Base-by-base conservation (phyloP, 345 rosid genomes). In the Pseudoturritis turrita region DNA sequence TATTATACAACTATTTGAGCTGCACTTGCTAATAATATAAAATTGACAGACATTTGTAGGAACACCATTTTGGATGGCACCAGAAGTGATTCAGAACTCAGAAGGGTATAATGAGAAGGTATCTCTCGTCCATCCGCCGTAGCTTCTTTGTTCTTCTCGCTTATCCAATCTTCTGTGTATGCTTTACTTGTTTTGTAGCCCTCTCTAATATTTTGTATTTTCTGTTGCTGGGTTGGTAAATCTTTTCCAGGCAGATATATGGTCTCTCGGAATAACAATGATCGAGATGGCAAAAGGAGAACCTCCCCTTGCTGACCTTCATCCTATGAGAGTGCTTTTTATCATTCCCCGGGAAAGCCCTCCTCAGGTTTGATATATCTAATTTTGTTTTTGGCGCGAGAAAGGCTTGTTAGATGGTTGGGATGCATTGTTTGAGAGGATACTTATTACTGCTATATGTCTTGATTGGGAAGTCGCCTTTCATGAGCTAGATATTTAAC, bases 51-150 rank as follows among this genome's bases (percentile, higher is more conserved):
- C 99, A 70, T 90, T 96, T 82, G 98, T 96, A 63, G 99, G 99
- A 81, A 96, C 99, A 37, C 99, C 99, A 71, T 96, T 96, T 82
- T 96, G 99, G 98, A 96, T 96, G 99, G 99, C 99, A 25, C 99
- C 99, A 8, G 99, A 96, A 80, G 99, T 96, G 45, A 96, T 96
- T 83, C 98, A 92, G 79, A 92, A 96, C 81, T 88, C 96, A 6
- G 99, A 96, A 54, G 99, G 99, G 46, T 96, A 96, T 78, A 86
- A 96, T 66, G 98, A 88, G 80, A 96, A 96, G 98, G 99, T 96
- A 79, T 13, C 50, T 74, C 46, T 73, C 29, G 6, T 56, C 25
- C 41, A 47, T 54, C 5, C 14, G 14, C 29, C 26, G 28, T 9
- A 37, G 21, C 72, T 44, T 47, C 29, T 15, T 62, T 44, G 14